phyloP scores from a whole-genome alignment of 2,329 filamentous ascomycete species.

The Aquanectria penicillioides region DNA sequence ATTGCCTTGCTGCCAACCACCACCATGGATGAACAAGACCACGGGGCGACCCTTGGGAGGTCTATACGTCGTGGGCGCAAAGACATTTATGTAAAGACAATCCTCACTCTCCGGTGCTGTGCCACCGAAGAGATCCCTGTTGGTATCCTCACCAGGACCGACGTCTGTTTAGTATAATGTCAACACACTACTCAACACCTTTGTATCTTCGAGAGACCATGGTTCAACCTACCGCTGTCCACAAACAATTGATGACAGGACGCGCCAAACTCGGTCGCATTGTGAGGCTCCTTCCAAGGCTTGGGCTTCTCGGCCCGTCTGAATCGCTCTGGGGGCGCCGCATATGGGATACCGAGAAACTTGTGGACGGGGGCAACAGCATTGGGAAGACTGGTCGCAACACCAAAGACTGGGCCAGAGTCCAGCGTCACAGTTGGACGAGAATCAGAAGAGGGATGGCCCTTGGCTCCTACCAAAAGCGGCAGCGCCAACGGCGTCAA shows the following conservation, averaged over 20 bases:
- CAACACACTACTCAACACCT: not conserved
- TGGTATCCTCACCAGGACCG: conserved; percentile 27
- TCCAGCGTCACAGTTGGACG: conserved; percentile 27
- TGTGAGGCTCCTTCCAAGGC: conserved; percentile 25
- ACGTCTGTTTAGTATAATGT: conserved; percentile 26
- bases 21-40: conserved; percentile 40
- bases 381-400: conserved; percentile 26
- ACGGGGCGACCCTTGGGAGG: conserved; percentile 29
- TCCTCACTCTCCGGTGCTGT: conserved; percentile 40
- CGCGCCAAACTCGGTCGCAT: conserved; percentile 25
- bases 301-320: conserved; percentile 17
- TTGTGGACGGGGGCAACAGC: conserved; percentile 28
- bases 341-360: conserved; percentile 37
- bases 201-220: no score
- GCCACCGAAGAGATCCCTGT: conserved; percentile 32
- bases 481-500: conserved; percentile 9
- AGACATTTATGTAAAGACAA: conserved; percentile 42
- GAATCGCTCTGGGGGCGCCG: conserved; percentile 30
- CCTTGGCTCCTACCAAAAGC: not conserved
- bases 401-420: conserved; percentile 29
- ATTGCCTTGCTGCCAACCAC: conserved; percentile 38
- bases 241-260: conserved; percentile 33
- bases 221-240: conserved; percentile 23
- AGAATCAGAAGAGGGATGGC: not conserved
- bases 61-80: conserved; percentile 28